A percentile compares a stretch with the other conserved stretches of the same genome.
Evolutionary conservation across 2,329 filamentous ascomycete species (phyloP).

Genomic region (Colletotrichum tofieldiae): DNA sequence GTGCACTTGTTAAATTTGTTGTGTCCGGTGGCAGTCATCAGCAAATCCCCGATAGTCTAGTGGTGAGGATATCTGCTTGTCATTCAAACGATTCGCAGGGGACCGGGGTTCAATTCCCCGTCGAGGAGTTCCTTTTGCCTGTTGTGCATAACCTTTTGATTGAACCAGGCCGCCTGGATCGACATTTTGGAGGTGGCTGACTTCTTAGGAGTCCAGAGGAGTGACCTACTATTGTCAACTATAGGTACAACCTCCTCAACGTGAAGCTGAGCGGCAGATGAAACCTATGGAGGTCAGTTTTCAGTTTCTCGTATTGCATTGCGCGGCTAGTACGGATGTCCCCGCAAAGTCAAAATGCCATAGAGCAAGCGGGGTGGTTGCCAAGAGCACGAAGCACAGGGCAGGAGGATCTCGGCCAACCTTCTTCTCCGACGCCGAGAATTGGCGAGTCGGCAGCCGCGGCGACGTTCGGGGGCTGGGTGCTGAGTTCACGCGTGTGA

Average conservation of each 20-base stretch:
- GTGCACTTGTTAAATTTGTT: not conserved
- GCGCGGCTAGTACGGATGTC: not conserved
- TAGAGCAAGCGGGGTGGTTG: not conserved
- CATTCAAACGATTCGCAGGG: slow-evolving; percentile 1
- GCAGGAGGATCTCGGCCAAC: not conserved
- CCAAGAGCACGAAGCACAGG: not conserved
- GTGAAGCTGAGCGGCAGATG: not conserved
- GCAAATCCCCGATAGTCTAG: slow-evolving; percentile 40
- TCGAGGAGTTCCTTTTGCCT: slow-evolving; percentile 26
- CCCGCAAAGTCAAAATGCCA: not conserved
- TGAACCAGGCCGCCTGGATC: not conserved
- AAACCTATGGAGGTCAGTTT: not conserved
- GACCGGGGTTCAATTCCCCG: slow-evolving; percentile 44
- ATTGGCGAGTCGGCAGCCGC: not conserved
- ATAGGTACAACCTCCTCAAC: not conserved
- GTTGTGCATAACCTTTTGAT: not conserved
- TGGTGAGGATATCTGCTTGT: slow-evolving; percentile 44
- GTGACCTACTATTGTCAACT: not conserved
- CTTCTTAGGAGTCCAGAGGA: not conserved
- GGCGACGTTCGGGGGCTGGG: not conserved
- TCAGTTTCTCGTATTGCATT: not conserved
- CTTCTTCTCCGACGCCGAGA: not conserved
- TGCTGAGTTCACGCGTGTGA: not conserved
- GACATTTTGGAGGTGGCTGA: not conserved
- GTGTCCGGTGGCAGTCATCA: not conserved